Conservation (phyloP, 305 asterid genomes). For the Ilex paraguariensis region DNA sequence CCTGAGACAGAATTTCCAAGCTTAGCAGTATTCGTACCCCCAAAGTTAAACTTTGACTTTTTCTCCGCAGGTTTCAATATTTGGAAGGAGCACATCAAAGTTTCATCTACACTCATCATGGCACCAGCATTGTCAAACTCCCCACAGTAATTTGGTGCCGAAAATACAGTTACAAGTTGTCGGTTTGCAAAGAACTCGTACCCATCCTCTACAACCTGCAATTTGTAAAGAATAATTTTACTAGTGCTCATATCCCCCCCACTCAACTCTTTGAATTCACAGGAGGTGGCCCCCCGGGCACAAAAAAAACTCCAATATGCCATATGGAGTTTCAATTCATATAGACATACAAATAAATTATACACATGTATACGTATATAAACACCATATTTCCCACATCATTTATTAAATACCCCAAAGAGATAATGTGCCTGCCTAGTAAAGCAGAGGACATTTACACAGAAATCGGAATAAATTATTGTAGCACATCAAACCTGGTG, state of each 20-base stretch:
- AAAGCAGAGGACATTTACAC: not conserved
- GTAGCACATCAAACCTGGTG: not conserved
- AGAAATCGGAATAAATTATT: no score
- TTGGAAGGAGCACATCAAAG: not conserved
- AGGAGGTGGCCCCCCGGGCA: no score
- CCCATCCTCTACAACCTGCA: not conserved
- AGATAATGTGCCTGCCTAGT: no score
- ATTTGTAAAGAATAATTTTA: no score
- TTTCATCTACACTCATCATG: not conserved
- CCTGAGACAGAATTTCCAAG: no score
- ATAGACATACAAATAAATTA: not conserved
- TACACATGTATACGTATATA: not conserved
- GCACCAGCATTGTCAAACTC: not conserved
- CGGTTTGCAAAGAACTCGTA: not conserved
- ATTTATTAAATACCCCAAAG: not conserved
- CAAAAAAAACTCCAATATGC: not conserved
- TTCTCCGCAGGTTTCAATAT: not conserved
- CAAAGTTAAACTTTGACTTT: not conserved
- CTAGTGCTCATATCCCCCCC: no score
- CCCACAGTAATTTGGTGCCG: no score
- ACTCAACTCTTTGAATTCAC: no score
- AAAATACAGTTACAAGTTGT: not conserved
- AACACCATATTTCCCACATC: not conserved
- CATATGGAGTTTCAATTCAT: not conserved
- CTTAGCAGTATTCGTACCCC: not conserved